Conservation (phyloP, 2,329 filamentous ascomycete genomes). For the Phyllosticta capitalensis region DNA sequence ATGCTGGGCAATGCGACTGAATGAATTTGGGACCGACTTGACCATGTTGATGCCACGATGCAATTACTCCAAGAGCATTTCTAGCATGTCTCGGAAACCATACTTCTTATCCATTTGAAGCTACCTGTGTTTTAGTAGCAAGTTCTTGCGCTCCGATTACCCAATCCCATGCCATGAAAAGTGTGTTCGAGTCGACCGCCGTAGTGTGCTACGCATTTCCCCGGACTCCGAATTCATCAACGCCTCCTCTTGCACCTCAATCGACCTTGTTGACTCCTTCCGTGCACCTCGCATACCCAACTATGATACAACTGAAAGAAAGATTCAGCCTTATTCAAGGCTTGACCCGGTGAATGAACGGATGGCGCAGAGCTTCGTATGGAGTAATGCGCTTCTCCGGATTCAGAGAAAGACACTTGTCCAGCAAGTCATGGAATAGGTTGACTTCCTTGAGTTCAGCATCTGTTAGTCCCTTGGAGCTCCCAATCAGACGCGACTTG, state of each 20-base stretch:
- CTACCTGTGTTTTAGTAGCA: not conserved
- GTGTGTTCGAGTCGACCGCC: not conserved
- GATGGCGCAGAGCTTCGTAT: slow-evolving; percentile 75
- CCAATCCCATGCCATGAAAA: not conserved
- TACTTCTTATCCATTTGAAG: not conserved
- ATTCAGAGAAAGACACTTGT: slow-evolving; percentile 80
- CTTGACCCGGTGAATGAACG: slow-evolving; percentile 53
- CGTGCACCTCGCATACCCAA: not conserved
- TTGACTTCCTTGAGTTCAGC: slow-evolving; percentile 67
- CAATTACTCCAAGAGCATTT: no score
- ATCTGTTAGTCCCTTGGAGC: slow-evolving; percentile 63
- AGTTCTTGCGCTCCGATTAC: not conserved
- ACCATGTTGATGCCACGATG: no score
- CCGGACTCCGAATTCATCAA: not conserved
- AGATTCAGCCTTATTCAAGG: not conserved
- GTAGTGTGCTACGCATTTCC: not conserved
- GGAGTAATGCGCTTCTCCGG: slow-evolving; percentile 88
- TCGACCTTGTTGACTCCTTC: not conserved
- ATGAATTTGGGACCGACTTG: no score
- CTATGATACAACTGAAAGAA: not conserved
- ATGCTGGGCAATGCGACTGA: no score
- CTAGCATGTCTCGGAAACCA: not conserved
- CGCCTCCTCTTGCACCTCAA: not conserved
- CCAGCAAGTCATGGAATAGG: slow-evolving; percentile 77
- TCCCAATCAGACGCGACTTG: slow-evolving; percentile 64